Conservation (phyloP, 257 asterid species). For the Scutellaria baicalensis region DNA sequence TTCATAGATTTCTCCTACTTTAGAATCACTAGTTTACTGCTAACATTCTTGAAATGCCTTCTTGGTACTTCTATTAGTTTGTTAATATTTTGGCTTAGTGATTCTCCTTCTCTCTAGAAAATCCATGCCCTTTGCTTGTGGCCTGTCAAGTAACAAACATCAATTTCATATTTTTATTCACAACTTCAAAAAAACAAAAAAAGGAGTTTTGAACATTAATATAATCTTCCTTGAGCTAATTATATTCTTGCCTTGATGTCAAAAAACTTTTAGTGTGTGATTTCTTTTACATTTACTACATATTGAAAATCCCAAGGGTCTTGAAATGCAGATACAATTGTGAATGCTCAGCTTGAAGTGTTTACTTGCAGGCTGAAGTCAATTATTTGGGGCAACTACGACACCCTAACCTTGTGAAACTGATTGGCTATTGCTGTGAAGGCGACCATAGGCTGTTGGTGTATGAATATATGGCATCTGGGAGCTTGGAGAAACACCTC, state of each 20-base stretch:
- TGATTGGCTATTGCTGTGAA: conserved; percentile 90
- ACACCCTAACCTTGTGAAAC: conserved; percentile 79
- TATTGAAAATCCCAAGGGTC: not conserved
- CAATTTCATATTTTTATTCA: not conserved
- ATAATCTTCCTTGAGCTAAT: not conserved
- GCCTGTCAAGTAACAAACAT: not conserved
- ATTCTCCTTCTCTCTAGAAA: not conserved
- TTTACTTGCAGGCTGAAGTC: conserved; percentile 77
- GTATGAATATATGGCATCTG: conserved; percentile 91
- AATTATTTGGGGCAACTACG: conserved; percentile 84
- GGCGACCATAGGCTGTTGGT: conserved; percentile 83
- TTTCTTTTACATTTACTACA: not conserved
- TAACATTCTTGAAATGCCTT: not conserved
- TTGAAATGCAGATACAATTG: not conserved
- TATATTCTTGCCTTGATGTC: not conserved
- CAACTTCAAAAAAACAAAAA: not conserved
- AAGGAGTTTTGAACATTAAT: not conserved
- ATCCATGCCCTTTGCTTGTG: not conserved
- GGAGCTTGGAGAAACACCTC: conserved; percentile 87
- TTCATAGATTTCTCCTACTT: not conserved
- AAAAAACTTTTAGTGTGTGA: not conserved
- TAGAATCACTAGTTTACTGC: not conserved
- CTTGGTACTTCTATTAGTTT: not conserved
- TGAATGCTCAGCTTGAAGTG: conserved; percentile 17
- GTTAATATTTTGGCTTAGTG: not conserved